Conservation (phyloP, 305 asterid genomes). For the Fraxinus xanthoxyloides region DNA sequence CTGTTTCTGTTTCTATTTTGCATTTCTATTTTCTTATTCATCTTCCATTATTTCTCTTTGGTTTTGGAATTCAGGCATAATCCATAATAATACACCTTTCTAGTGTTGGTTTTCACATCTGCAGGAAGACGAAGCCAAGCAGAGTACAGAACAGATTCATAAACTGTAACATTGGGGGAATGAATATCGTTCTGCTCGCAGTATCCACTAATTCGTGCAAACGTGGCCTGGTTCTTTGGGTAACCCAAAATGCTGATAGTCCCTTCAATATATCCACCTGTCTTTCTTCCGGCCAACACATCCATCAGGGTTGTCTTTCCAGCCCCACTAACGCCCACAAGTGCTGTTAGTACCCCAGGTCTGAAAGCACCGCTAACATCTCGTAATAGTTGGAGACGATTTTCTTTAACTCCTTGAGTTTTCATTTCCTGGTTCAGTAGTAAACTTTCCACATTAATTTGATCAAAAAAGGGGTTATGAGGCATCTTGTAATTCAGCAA, state of each 20-base stretch:
- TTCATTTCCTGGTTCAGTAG: constrained; percentile 38
- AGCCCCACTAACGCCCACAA: constrained; percentile 46
- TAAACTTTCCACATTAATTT: not conserved
- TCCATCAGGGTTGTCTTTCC: constrained; percentile 52
- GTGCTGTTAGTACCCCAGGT: constrained; percentile 47
- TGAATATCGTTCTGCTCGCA: constrained; percentile 47
- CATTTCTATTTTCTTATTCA: not conserved
- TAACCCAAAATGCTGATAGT: constrained; percentile 35
- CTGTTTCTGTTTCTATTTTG: not conserved
- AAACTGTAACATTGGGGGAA: constrained; percentile 41
- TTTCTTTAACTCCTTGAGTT: constrained; percentile 32
- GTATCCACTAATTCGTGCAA: constrained; percentile 42
- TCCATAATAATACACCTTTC: constrained; percentile 24
- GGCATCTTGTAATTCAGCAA: not conserved
- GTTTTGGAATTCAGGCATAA: not conserved
- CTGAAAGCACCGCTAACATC: constrained; percentile 40
- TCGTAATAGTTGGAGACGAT: constrained; percentile 41
- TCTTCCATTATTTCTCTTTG: not conserved
- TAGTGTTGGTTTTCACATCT: constrained; percentile 26
- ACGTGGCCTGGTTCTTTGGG: constrained; percentile 40
- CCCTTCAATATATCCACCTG: constrained; percentile 40
- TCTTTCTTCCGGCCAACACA: constrained; percentile 46
- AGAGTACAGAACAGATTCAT: constrained; percentile 41
- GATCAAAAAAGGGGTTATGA: not conserved
- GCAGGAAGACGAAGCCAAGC: constrained; percentile 49